A percentile compares a stretch with the other conserved stretches of the same genome.
phyloP scores from a whole-genome alignment of 1,284 basidiomycete genomes.

The Agroathelia rolfsii region DNA sequence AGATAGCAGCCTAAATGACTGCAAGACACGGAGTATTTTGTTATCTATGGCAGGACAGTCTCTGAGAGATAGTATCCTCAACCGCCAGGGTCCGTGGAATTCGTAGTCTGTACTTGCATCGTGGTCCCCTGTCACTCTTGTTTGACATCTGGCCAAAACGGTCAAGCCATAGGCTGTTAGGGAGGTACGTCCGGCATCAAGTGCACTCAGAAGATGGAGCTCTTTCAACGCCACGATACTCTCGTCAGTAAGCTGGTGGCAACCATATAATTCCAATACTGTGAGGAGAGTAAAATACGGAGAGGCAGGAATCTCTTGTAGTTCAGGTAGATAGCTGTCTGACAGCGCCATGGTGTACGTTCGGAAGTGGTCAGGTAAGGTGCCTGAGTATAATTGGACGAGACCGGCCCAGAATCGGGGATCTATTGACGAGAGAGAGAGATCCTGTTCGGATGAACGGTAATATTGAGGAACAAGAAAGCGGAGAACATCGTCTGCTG shows the following conservation, averaged over 20 bases:
- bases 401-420: slow-evolving; percentile 54
- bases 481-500: slow-evolving; percentile 25
- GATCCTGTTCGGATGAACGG: too few relatives aligned
- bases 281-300: slow-evolving; percentile 52
- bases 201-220: slow-evolving; percentile 42
- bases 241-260: slow-evolving; percentile 43
- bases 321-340: slow-evolving; percentile 40
- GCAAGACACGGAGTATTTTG: slow-evolving; percentile 21
- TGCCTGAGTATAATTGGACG: slow-evolving; percentile 45
- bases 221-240: slow-evolving; percentile 36
- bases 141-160: slow-evolving; percentile 27
- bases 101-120: slow-evolving; percentile 7
- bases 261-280: slow-evolving; percentile 43
- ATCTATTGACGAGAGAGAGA: slow-evolving; percentile 29
- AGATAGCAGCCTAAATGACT: slow-evolving; percentile 31
- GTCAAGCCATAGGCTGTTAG: slow-evolving; percentile 44
- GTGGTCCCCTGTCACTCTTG: slow-evolving; percentile 17
- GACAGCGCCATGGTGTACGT: slow-evolving; percentile 39
- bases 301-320: slow-evolving; percentile 47
- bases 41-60: slow-evolving; percentile 29
- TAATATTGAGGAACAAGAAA: slow-evolving; percentile 26
- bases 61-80: slow-evolving; percentile 32
- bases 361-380: slow-evolving; percentile 35
- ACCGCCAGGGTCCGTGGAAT: slow-evolving; percentile 27
- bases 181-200: slow-evolving; percentile 48